Evolutionary conservation across 306 rosid genomes (phyloP).

Genomic region (Cicer arietinum): DNA sequence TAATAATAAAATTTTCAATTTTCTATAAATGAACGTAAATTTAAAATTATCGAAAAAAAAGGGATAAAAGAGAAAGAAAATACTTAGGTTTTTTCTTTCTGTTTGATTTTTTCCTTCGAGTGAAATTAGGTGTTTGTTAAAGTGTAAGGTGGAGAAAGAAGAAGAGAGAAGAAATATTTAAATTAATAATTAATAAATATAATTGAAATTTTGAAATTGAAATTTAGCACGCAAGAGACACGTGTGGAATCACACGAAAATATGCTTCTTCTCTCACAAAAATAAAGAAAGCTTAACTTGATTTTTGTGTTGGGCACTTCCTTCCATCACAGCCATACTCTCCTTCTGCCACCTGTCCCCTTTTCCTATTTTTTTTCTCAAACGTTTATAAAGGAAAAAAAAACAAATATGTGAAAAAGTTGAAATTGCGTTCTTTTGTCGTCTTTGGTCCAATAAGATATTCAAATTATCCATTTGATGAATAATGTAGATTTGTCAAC

Average conservation of each 20-base stretch:
- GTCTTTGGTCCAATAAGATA: background rate
- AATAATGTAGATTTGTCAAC: background rate
- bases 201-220: background rate
- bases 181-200: background rate
- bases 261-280: background rate
- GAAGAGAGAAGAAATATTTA: background rate
- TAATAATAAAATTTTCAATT: background rate
- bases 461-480: constrained; percentile 13
- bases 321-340: constrained; percentile 38
- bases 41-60: background rate
- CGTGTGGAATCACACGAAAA: constrained; percentile 40
- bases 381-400: background rate
- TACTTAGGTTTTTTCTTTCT: constrained; percentile 34
- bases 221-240: constrained; percentile 34
- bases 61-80: background rate
- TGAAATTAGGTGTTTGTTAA: constrained; percentile 21
- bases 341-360: constrained; percentile 45
- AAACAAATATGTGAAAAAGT: background rate
- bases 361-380: background rate
- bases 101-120: constrained; percentile 19
- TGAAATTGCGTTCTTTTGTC: background rate
- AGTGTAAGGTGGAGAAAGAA: constrained; percentile 35
- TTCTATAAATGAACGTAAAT: background rate
- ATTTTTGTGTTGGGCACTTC: constrained; percentile 33
- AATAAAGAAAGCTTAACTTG: background rate